Conservation (phyloP, 2,329 filamentous ascomycete genomes). For the Samsoniella hepiali region DNA sequence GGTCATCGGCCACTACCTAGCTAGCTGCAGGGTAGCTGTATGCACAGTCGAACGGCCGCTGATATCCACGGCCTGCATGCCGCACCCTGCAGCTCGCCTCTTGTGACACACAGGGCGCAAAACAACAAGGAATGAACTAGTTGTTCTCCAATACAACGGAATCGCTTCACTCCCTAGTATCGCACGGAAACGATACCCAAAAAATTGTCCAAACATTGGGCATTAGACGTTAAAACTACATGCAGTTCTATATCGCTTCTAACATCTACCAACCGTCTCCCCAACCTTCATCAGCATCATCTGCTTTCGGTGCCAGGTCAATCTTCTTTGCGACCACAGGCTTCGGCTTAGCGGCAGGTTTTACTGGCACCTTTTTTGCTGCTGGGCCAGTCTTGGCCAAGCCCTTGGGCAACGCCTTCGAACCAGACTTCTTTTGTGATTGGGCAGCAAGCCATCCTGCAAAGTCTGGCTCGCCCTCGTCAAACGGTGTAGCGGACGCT, state of each 20-base stretch:
- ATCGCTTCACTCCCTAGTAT: too few relatives aligned
- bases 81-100: too few relatives aligned
- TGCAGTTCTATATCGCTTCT: too few relatives aligned
- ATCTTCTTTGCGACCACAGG: slow-evolving; percentile 60
- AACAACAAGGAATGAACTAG: too few relatives aligned
- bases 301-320: slow-evolving; percentile 63
- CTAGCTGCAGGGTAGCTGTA: too few relatives aligned
- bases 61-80: too few relatives aligned
- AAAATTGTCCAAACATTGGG: too few relatives aligned
- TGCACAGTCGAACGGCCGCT: too few relatives aligned
- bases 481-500: slow-evolving; percentile 54
- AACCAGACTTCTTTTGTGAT: slow-evolving; percentile 64
- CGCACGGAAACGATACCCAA: too few relatives aligned
- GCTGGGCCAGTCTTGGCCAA: slow-evolving; percentile 57
- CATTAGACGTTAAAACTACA: too few relatives aligned
- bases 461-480: slow-evolving; percentile 92
- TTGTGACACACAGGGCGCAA: not conserved
- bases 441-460: slow-evolving; percentile 92
- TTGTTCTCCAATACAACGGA: too few relatives aligned
- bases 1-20: too few relatives aligned
- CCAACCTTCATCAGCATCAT: slow-evolving; percentile 62
- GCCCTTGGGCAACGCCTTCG: slow-evolving; percentile 78
- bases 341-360: slow-evolving; percentile 41
- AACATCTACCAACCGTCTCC: slow-evolving; percentile 58
- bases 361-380: slow-evolving; percentile 41